These are phyloP conservation scores for Schizothecium vesticola DNA, from an alignment of 495 filamentous ascomycete species.

Conservation along the genomic window DNA sequence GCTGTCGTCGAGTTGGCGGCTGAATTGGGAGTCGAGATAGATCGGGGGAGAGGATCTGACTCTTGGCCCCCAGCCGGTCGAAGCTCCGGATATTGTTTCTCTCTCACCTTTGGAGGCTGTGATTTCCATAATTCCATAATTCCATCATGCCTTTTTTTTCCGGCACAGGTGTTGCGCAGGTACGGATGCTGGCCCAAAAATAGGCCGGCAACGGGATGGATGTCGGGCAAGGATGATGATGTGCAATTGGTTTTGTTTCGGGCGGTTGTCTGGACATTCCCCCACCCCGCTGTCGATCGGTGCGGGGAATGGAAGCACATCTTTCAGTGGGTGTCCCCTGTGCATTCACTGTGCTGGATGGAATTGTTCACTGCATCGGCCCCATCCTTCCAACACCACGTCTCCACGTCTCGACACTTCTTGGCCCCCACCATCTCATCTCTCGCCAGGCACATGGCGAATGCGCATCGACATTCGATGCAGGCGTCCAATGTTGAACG, in stretches of 20 bases:
- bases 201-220: background rate
- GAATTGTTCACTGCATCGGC: background rate
- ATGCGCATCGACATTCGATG: conserved; percentile 1
- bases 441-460: background rate
- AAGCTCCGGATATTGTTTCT: background rate
- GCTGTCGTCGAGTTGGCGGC: background rate
- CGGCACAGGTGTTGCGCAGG: background rate
- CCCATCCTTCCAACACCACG: background rate
- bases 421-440: background rate
- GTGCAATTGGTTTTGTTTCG: background rate
- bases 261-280: background rate
- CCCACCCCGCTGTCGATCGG: background rate
- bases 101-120: background rate
- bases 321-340: background rate
- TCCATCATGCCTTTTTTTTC: background rate
- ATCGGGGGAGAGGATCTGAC: background rate
- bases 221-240: background rate
- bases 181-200: background rate
- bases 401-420: background rate
- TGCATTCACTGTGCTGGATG: background rate
- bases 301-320: background rate
- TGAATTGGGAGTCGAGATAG: background rate
- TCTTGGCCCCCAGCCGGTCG: background rate
- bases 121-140: background rate
- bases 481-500: conserved; percentile 15